Percentiles rank a stretch among this genome's conserved stretches.
These are phyloP conservation scores for Solanum dulcamara DNA, from an alignment of 257 asterid species.

Conservation along the genomic window DNA sequence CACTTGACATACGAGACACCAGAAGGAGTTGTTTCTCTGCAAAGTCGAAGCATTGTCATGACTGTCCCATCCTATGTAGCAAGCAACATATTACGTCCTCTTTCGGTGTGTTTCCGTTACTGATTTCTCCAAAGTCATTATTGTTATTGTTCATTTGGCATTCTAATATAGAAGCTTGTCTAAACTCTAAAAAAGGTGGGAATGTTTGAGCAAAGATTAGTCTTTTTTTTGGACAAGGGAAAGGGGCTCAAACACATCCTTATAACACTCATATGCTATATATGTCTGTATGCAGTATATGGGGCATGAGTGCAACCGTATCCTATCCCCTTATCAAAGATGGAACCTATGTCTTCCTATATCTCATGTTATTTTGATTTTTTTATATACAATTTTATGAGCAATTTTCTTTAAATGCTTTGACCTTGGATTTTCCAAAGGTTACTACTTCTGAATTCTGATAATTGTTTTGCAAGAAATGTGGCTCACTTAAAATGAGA, in stretches of 20 bases:
- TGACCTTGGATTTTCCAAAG: neutral
- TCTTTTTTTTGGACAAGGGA: neutral
- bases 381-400: neutral
- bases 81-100: slow-evolving; percentile 61
- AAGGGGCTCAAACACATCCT: neutral
- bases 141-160: neutral
- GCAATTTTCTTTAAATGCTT: neutral
- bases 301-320: neutral
- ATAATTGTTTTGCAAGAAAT: neutral
- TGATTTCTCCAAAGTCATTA: neutral
- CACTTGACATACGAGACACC: slow-evolving; percentile 77
- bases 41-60: slow-evolving; percentile 68
- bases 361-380: neutral
- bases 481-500: neutral
- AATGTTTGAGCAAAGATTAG: neutral
- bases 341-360: neutral
- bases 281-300: neutral
- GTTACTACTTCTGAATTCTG: neutral
- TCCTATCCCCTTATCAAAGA: neutral
- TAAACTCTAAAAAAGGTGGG: neutral
- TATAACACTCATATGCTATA: neutral
- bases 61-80: slow-evolving; percentile 84
- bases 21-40: slow-evolving; percentile 52
- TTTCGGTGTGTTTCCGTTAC: slow-evolving; percentile 55
- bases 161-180: neutral